Evolutionary conservation across 2,329 filamentous ascomycete species (phyloP).

Genomic region (Coniochaeta hoffmannii): DNA sequence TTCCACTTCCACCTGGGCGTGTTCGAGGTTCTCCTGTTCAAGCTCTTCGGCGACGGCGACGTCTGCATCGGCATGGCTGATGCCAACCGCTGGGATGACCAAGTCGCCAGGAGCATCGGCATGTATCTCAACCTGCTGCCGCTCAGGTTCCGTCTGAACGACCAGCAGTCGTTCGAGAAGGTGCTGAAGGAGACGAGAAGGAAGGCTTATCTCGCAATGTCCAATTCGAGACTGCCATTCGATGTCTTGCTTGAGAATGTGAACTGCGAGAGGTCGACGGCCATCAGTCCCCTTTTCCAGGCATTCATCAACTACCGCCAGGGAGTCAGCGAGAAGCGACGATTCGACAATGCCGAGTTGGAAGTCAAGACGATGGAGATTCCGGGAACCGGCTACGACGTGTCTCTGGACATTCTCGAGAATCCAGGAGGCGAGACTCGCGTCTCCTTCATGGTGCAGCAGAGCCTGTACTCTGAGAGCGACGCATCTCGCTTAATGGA

Average conservation of each 20-base stretch:
- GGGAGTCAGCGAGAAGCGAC: conserved; percentile 13
- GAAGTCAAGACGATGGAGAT: conserved; percentile 11
- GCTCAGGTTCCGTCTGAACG: conserved; percentile 24
- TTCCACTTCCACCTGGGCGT: conserved; percentile 25
- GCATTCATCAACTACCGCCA: conserved; percentile 25
- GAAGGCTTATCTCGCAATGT: conserved; percentile 26
- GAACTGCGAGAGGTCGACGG: conserved; percentile 26
- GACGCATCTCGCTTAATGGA: conserved; percentile 17
- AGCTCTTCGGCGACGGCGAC: conserved; percentile 10
- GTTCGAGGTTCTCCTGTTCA: conserved; percentile 22
- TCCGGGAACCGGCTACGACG: conserved; percentile 19
- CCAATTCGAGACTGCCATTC: conserved; percentile 38
- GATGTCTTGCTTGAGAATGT: conserved; percentile 38
- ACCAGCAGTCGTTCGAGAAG: conserved; percentile 20
- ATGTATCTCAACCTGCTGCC: conserved; percentile 39
- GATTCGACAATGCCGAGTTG: conserved; percentile 12
- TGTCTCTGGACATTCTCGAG: conserved; percentile 29
- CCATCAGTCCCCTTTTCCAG: conserved; percentile 41
- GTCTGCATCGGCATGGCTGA: conserved; percentile 36
- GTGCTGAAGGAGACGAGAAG: conserved; percentile 15
- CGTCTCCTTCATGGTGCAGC: conserved; percentile 21
- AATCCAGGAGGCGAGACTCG: conserved; percentile 11
- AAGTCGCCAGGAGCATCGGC: conserved; percentile 30
- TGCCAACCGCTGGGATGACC: conserved; percentile 30
- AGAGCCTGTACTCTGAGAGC: conserved; percentile 19